Conservation (phyloP, 495 filamentous ascomycete genomes). For the Penicillium chermesinum region DNA sequence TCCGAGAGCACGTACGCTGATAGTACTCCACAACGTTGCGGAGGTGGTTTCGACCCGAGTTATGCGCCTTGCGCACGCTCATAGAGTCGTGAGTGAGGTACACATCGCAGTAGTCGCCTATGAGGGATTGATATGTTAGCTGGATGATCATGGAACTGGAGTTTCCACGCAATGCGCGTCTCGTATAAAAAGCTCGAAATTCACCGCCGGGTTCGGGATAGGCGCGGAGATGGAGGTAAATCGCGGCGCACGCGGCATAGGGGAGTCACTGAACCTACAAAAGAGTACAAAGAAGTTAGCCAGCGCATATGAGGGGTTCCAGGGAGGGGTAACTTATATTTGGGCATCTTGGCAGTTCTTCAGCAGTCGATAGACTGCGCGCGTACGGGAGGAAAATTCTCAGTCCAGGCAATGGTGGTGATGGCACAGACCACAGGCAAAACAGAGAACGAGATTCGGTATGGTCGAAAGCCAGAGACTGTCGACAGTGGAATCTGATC, state of each 20-base stretch:
- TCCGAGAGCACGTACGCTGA: slow-evolving; percentile 62
- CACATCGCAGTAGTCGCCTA: slow-evolving; percentile 99
- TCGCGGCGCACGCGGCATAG: background rate
- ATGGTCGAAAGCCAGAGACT: too few relatives aligned
- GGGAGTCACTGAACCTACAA: slow-evolving; percentile 47
- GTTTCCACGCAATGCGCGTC: too few relatives aligned
- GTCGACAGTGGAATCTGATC: too few relatives aligned
- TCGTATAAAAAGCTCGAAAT: slow-evolving; percentile 1
- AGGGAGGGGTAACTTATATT: slow-evolving; percentile 59
- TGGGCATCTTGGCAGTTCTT: slow-evolving; percentile 57
- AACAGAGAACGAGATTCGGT: background rate
- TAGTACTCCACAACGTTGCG: slow-evolving; percentile 98
- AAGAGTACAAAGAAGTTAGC: slow-evolving; percentile 61
- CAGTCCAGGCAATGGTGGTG: too few relatives aligned
- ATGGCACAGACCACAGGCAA: too few relatives aligned
- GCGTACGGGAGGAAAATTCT: slow-evolving; percentile 24
- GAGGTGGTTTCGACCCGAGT: slow-evolving; percentile 91
- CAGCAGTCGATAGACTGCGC: slow-evolving; percentile 17
- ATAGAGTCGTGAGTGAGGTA: slow-evolving; percentile 99
- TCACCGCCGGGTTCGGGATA: slow-evolving; percentile 7
- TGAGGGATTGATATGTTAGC: slow-evolving; percentile 18
- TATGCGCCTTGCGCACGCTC: slow-evolving; percentile 98
- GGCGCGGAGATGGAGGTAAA: slow-evolving; percentile 4
- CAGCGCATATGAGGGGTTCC: slow-evolving; percentile 5
- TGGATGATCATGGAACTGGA: slow-evolving; percentile 8